These are phyloP conservation scores for Niveomyces coronatus DNA, from an alignment of 2,329 filamentous ascomycete genomes.

Conservation along the genomic window DNA sequence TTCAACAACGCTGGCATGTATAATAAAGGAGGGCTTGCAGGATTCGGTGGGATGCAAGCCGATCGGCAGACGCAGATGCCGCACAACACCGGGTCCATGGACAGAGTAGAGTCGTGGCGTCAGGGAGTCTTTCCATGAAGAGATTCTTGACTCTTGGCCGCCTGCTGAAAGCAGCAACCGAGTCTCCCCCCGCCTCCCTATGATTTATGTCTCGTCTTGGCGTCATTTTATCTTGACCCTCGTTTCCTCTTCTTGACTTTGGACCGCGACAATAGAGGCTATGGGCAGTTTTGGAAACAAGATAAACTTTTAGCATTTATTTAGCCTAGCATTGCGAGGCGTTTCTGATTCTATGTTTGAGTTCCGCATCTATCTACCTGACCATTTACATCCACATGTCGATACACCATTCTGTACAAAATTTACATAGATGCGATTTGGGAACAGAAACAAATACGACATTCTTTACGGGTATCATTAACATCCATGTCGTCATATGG, in stretches of 20 bases:
- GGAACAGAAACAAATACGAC: too few species aligned
- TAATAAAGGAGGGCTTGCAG: slow-evolving; percentile 10
- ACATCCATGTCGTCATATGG: too few species aligned
- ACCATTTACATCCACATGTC: not conserved
- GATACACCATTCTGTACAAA: not conserved
- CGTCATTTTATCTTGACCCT: too few species aligned
- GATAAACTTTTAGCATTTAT: not conserved
- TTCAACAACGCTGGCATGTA: slow-evolving; percentile 5
- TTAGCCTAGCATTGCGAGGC: slow-evolving; percentile 10
- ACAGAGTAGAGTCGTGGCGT: slow-evolving; percentile 33
- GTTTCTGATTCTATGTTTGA: slow-evolving; percentile 5
- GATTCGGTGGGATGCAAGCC: slow-evolving; percentile 14
- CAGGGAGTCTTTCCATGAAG: slow-evolving; percentile 29
- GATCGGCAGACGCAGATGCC: slow-evolving; percentile 15
- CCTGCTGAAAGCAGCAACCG: too few species aligned
- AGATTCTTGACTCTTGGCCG: too few species aligned
- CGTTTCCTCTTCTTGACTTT: slow-evolving; percentile 2
- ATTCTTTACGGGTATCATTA: too few species aligned
- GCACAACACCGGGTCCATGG: slow-evolving; percentile 18
- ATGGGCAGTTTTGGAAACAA: not conserved
- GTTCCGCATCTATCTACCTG: too few species aligned
- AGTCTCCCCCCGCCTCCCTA: too few species aligned
- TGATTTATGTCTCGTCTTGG: too few species aligned
- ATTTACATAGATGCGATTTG: too few species aligned
- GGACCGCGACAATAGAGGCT: not conserved